Evolutionary conservation across 2,329 filamentous ascomycete genomes (phyloP).

Genomic region (Cladosporium sphaerospermum): DNA sequence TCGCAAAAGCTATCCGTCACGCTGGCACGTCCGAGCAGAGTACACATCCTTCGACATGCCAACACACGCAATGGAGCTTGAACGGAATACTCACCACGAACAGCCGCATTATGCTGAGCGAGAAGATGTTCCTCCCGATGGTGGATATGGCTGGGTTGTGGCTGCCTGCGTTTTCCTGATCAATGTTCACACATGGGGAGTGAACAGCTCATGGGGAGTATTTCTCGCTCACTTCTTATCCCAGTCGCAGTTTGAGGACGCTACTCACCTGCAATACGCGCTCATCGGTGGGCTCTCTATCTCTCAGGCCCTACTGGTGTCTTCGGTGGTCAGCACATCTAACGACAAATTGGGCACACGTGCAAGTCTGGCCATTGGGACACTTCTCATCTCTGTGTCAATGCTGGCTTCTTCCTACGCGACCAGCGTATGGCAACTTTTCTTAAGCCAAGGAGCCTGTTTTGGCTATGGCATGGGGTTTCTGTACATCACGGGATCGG

Average conservation of each 20-base stretch:
- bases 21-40: too few relatives aligned
- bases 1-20: too few relatives aligned
- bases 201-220: slow-evolving; percentile 51
- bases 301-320: slow-evolving; percentile 57
- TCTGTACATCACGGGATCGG: slow-evolving; percentile 61
- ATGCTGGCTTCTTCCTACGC: slow-evolving; percentile 65
- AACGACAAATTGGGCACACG: slow-evolving; percentile 57
- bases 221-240: slow-evolving; percentile 68
- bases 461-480: slow-evolving; percentile 72
- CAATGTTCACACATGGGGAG: slow-evolving; percentile 41
- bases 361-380: slow-evolving; percentile 57
- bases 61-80: too few relatives aligned
- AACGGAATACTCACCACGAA: too few relatives aligned
- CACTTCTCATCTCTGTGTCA: slow-evolving; percentile 54
- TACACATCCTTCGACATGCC: too few relatives aligned
- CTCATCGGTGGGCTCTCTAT: slow-evolving; percentile 68
- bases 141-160: slow-evolving; percentile 53
- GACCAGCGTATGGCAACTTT: slow-evolving; percentile 64
- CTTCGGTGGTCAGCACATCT: slow-evolving; percentile 57
- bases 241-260: slow-evolving; percentile 53
- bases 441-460: slow-evolving; percentile 64
- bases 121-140: slow-evolving; percentile 47
- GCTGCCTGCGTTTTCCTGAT: slow-evolving; percentile 38
- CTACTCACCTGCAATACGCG: slow-evolving; percentile 60
- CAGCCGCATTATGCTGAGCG: slow-evolving; percentile 2